phyloP scores from a whole-genome alignment of 495 filamentous ascomycete genomes.

The Cudoniella acicularis region DNA sequence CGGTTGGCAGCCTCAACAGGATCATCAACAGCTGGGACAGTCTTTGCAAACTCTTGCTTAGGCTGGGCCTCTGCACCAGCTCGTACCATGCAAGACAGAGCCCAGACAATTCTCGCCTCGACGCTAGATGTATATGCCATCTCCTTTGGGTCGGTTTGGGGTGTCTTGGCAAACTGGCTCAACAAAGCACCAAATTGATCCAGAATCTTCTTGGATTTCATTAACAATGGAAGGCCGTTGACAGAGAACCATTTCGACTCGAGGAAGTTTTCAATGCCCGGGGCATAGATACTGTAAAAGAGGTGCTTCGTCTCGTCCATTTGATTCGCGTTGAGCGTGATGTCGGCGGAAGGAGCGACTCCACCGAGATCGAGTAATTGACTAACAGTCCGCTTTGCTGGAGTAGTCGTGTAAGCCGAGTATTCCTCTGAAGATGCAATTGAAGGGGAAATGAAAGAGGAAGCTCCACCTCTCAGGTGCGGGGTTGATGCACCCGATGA shows the following conservation, averaged over 20 bases:
- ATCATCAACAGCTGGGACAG: constrained; percentile 46
- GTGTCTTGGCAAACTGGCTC: constrained; percentile 24
- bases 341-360: constrained; percentile 48
- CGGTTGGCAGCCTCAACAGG: constrained; percentile 59
- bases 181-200: constrained; percentile 23
- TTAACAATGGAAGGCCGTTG: constrained; percentile 32
- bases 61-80: constrained; percentile 28
- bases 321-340: constrained; percentile 42
- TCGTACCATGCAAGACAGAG: constrained; percentile 45
- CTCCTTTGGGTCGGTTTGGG: constrained; percentile 52
- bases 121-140: constrained; percentile 59
- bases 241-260: constrained; percentile 79
- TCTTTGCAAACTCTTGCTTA: constrained; percentile 24
- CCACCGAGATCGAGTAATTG: constrained; percentile 70
- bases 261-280: constrained; percentile 73
- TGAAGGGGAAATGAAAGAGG: constrained; percentile 27
- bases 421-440: constrained; percentile 31
- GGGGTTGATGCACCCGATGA: constrained; percentile 34
- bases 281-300: constrained; percentile 71
- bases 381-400: constrained; percentile 68
- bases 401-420: constrained; percentile 42
- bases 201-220: constrained; percentile 17
- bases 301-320: constrained; percentile 70
- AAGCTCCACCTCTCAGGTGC: constrained; percentile 40
- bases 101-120: constrained; percentile 71